phyloP scores from a whole-genome alignment of 176 grass and related monocot genomes.

The Hsuehochloa calcarea region DNA sequence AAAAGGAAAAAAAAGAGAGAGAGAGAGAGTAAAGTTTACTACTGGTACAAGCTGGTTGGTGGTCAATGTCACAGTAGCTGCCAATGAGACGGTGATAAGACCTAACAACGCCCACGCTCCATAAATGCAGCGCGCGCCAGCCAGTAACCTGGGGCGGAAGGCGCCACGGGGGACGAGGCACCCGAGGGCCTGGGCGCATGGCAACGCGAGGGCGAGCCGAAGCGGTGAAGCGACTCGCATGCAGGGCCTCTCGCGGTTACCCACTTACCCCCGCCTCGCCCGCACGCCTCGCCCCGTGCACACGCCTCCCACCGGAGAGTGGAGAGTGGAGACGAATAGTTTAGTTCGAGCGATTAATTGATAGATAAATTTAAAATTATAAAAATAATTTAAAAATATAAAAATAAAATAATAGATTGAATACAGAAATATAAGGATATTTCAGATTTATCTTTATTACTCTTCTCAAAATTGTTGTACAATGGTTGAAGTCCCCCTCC shows the following conservation, averaged over 20 bases:
- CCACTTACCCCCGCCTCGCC: too few relatives aligned
- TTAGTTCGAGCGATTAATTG: too few relatives aligned
- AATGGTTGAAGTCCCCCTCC: too few relatives aligned
- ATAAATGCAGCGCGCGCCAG: slow-evolving; percentile 15
- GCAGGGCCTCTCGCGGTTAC: background rate
- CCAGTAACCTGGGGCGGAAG: slow-evolving; percentile 22
- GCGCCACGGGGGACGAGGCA: slow-evolving; percentile 38
- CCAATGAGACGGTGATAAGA: slow-evolving; percentile 15
- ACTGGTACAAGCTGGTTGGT: background rate
- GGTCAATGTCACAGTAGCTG: background rate
- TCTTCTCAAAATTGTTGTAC: too few relatives aligned
- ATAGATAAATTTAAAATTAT: too few relatives aligned
- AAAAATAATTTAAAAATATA: too few relatives aligned
- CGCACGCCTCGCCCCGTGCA: background rate
- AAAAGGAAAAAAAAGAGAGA: too few relatives aligned
- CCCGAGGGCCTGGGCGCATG: slow-evolving; percentile 20
- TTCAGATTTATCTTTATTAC: too few relatives aligned
- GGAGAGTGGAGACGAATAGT: too few relatives aligned
- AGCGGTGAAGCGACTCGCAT: slow-evolving; percentile 28
- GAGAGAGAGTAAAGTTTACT: background rate
- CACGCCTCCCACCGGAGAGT: slow-evolving; percentile 4
- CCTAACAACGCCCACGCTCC: background rate
- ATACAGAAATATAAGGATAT: too few relatives aligned
- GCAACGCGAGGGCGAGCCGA: slow-evolving; percentile 25
- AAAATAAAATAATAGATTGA: too few relatives aligned